Evolutionary conservation across 2,329 filamentous ascomycete genomes (phyloP), one percentile per base, ranked within the genome.

Genomic region (Phoma sp.): DNA sequence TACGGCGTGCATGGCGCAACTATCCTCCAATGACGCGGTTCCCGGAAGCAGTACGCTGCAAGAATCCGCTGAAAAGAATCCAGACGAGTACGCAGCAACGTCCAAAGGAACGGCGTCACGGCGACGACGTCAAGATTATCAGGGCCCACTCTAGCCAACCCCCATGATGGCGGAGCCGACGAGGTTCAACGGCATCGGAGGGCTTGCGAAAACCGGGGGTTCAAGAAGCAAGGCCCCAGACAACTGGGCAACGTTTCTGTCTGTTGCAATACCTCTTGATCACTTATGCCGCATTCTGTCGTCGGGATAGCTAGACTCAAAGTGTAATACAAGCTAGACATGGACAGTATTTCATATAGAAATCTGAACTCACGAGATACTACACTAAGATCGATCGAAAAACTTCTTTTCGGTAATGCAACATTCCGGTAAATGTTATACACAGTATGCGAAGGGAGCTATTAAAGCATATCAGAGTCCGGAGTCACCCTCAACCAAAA

Each of bases 401-500:
- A n/a, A 15, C 6, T n/a, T 1, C n/a, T 33, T 10, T 6, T n/a
- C 21, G n/a, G 25, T 21, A 44, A 39, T 54, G 43, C 21, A 48
- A 10, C 13, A 15, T 13, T 15, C 6, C n/a, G 10, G n/a, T 27
- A 22, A 36, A 21, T 19, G 5, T 37, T 31, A 41, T 44, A 10
- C 43, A 27, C 17, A 50, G 5, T 32, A 38, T 3, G 21, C 12
- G 25, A 38, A 41, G 10, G 3, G 13, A 37, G 1, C 21, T 6
- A 13, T 21, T 24, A 0, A 22, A 4, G 35, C 17, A 21, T 9
- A 33, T 21, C 37, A 51, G 17, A 57, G n/a, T 13, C 53, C 53
- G 2, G 53, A 57, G 17, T 57, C 53, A 1, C 53, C 53, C 10
- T 43, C 38, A 13, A 51, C 48, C 24, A 57, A 17, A 3, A 57